Evolutionary conservation across 164 flowering plant species (phyloP), one percentile per base, ranked within the genome.

Genomic region (Chimonanthus salicifolius): DNA sequence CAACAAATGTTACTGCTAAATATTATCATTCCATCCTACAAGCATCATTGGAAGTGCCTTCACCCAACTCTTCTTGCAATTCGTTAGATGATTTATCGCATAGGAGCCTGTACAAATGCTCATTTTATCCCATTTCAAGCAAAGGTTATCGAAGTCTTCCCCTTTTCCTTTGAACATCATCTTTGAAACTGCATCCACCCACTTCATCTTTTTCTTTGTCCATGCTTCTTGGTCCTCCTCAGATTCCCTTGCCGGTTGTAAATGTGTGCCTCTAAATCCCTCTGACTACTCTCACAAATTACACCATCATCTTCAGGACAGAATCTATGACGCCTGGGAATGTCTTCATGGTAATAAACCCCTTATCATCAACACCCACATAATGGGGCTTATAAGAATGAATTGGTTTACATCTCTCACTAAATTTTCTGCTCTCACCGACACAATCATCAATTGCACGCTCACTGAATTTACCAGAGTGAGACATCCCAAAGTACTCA

Each of bases 201-300:
- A 13, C 11, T 8, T 72, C 83, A 76, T 77, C 84, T 67, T 79
- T 85, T 51, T 86, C 88, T 63, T 87, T 88, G 4, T 88, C 91
- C 11, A 83, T 73, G 77, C 63, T 79, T 78, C 91, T 81, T 8
- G 79, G 76, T 74, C 86, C 86, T 81, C 72, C 86, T 75, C 58
- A 86, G 81, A 75, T 80, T 80, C 49, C 78, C 82, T 20, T 82
- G 78, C 16, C 82, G 80, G 71, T 68, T 77, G 75, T 85, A 85
- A 6, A 80, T 72, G 67, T 83, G 82, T 49, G 87, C 78, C 18
- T 88, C 89, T 78, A 88, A 89, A 4, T 86, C 88, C 74, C 89
- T 84, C n/a, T 80, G 64, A 48, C 80, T 80, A 78, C 88, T 76
- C 47, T 82, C 87, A 72, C 75, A 80, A 49, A 80, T 81, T 47